Conservation (phyloP, 768 basidiomycete species). For the Cystobasidium tubakii region DNA sequence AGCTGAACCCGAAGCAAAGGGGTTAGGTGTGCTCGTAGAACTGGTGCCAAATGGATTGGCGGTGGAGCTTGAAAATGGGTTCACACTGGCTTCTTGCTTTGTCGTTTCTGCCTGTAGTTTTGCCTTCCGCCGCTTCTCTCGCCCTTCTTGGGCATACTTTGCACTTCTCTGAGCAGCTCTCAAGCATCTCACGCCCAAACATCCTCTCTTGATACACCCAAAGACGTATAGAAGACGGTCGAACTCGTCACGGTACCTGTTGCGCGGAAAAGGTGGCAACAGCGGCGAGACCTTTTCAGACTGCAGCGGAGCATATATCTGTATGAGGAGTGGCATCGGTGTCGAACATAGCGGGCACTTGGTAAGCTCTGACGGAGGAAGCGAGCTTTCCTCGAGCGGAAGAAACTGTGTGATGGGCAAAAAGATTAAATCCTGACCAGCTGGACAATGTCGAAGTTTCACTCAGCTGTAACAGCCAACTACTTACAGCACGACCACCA, state of each 20-base stretch:
- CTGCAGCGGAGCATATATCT: constrained; percentile 25
- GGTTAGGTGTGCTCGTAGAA: background rate
- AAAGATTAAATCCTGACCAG: constrained; percentile 3
- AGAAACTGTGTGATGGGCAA: constrained; percentile 6
- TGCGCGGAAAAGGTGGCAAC: constrained; percentile 9
- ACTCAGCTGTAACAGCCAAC: background rate
- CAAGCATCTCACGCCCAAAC: constrained; percentile 20
- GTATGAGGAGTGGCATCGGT: constrained; percentile 17
- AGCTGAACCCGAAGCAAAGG: background rate
- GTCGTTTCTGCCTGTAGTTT: background rate
- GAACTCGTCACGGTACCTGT: constrained; percentile 25
- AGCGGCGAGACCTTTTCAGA: constrained; percentile 14
- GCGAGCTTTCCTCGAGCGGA: constrained; percentile 12
- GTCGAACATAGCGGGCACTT: constrained; percentile 12
- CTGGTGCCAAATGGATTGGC: background rate
- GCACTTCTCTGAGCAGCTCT: constrained; percentile 5
- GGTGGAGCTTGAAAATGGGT: constrained; percentile 10
- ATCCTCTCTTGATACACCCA: constrained; percentile 23
- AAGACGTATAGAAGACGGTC: constrained; percentile 28
- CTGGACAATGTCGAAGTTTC: background rate
- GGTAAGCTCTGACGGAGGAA: background rate
- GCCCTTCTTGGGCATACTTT: constrained; percentile 14
- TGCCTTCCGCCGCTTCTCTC: constrained; percentile 7
- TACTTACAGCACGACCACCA: constrained; percentile 12
- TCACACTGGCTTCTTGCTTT: background rate